Percentiles rank a stretch among this genome's conserved stretches.
phyloP scores from a whole-genome alignment of 2,329 filamentous ascomycete species.

The Aureobasidium sp. region DNA sequence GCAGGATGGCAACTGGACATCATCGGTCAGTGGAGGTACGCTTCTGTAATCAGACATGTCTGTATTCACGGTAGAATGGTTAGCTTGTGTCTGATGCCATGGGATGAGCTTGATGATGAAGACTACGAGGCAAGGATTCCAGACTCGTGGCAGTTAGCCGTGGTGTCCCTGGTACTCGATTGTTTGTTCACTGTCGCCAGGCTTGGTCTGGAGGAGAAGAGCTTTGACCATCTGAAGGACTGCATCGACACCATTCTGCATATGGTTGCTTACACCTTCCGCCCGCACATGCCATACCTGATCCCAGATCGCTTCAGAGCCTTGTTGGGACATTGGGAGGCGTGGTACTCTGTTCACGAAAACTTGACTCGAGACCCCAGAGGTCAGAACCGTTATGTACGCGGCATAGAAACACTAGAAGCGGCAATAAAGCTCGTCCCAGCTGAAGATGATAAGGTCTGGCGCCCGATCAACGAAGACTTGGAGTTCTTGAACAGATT shows the following conservation, averaged over 20 bases:
- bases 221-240: neutral
- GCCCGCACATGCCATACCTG: neutral
- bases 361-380: no score
- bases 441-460: neutral
- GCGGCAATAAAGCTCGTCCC: neutral
- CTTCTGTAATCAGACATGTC: neutral
- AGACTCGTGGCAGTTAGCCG: constrained; percentile 1
- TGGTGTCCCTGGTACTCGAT: neutral
- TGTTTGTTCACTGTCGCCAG: neutral
- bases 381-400: no score
- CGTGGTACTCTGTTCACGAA: neutral
- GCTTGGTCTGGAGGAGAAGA: neutral
- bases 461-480: neutral
- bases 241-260: neutral
- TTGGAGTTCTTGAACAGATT: neutral
- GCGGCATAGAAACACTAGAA: neutral
- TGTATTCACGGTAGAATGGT: neutral
- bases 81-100: neutral
- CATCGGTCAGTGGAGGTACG: neutral
- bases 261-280: neutral
- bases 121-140: neutral
- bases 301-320: neutral
- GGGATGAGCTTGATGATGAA: neutral
- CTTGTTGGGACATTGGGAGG: neutral
- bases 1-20: neutral